Evolutionary conservation across 768 basidiomycete genomes (phyloP), one percentile per base, ranked within the genome.

Genomic region (Hortiboletus flavorubellus): DNA sequence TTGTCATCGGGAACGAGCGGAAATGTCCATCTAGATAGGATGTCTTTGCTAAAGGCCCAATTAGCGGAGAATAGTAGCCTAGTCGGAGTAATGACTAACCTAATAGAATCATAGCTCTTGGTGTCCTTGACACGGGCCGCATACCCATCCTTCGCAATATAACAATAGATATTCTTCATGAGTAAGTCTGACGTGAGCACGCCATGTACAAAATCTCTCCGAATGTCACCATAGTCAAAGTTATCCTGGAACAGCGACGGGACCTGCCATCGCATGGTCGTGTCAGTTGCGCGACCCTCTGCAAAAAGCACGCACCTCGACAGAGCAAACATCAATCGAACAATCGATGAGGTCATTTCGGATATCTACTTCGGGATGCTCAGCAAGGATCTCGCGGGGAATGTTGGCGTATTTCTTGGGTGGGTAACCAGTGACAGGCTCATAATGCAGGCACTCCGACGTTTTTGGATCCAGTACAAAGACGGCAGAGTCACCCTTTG

Each of bases 161-260:
- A 91, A 61, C 93, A 93, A 65, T 92, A 84, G 49, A 98, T 95
- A 58, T 86, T 94, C 73, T 97, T 97, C 80, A 92, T 93, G 41
- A 98, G 79, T 35, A 98, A 71, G 71, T 99, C 97, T 14, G 93
- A 95, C 0, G 92, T 96, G 60, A 99, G 78, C 45, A 99, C 82
- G 16, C 96, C 96, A 66, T 91, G 91, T 15, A 98, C 89, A 64
- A 99, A 97, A 72, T 98, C 93, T 60, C 84, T 79, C 54, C 94
- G 85, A 56, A 98, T 81, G 72, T 95, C 93, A 14, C 86, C 84
- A 66, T 95, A 98, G 73, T 98, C 97, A 66, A 99, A 99, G 73
- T 98, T 98, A 74, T 98, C 97, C 69, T 95, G 93, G 75, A 98
- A 99, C 5, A 98, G 70, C 1, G 95, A 95, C 2, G 93, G 94